Evolutionary conservation across 1,139 yeast species (phyloP).

Genomic region (Hyphopichia pseudoburtonii): DNA sequence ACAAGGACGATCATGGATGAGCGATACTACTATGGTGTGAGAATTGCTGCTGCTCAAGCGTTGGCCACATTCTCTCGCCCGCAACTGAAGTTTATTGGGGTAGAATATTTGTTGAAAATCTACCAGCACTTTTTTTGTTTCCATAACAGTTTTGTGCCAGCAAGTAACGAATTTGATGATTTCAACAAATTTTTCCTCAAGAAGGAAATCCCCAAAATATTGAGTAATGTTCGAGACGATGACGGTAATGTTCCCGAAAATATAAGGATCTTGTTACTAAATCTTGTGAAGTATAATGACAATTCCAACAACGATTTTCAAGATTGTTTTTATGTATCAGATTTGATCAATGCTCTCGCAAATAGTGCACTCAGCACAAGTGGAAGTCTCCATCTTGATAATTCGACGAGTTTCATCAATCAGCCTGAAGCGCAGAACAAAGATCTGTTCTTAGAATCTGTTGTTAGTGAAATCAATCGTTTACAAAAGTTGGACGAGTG

Average conservation of each 20-base stretch:
- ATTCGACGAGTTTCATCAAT: slow-evolving; percentile 17
- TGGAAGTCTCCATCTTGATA: slow-evolving; percentile 31
- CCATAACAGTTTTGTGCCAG: slow-evolving; percentile 62
- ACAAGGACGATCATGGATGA: slow-evolving; percentile 80
- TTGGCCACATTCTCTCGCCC: slow-evolving; percentile 65
- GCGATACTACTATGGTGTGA: slow-evolving; percentile 84
- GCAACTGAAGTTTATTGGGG: slow-evolving; percentile 67
- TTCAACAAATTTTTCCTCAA: slow-evolving; percentile 67
- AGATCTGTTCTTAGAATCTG: slow-evolving; percentile 29
- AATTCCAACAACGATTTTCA: slow-evolving; percentile 76
- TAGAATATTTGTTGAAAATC: slow-evolving; percentile 68
- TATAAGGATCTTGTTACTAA: slow-evolving; percentile 63
- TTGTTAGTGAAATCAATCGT: slow-evolving; percentile 57
- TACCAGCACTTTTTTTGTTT: slow-evolving; percentile 75
- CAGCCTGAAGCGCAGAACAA: slow-evolving; percentile 14
- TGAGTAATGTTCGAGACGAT: slow-evolving; percentile 61
- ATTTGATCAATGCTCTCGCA: slow-evolving; percentile 58
- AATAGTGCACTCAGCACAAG: slow-evolving; percentile 32
- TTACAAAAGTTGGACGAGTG: slow-evolving; percentile 80
- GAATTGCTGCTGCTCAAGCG: slow-evolving; percentile 85
- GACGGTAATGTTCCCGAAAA: slow-evolving; percentile 67
- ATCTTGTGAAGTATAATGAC: slow-evolving; percentile 79
- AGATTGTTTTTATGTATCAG: slow-evolving; percentile 68
- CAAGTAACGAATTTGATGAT: slow-evolving; percentile 77
- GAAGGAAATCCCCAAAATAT: slow-evolving; percentile 62